Evolutionary conservation across 1,139 yeast genomes (phyloP).

Genomic region (Diutina mesorugosa): DNA sequence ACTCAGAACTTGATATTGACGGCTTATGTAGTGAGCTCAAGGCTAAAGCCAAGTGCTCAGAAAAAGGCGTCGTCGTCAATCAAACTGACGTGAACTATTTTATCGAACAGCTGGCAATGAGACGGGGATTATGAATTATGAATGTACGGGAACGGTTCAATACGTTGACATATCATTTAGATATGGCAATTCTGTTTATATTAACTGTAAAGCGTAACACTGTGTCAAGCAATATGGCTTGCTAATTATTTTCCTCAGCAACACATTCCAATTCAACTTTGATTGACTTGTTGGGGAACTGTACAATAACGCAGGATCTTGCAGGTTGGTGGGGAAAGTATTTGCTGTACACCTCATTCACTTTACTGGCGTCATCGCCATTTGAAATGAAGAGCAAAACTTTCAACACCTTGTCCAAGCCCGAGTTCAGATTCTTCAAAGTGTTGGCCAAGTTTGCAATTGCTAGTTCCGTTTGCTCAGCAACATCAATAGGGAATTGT

Average conservation of each 20-base stretch:
- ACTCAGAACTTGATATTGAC: conserved; percentile 86
- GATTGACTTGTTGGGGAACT: conserved; percentile 25
- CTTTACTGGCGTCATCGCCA: background rate
- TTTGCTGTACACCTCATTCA: background rate
- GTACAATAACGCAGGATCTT: background rate
- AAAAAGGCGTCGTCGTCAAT: conserved; percentile 76
- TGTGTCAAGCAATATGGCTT: background rate
- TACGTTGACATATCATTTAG: too few relatives aligned
- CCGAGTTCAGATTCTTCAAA: background rate
- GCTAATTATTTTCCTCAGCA: conserved; percentile 11
- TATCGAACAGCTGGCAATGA: conserved; percentile 16
- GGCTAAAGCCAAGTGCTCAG: conserved; percentile 92
- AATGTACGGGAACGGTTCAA: background rate
- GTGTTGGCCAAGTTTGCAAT: background rate
- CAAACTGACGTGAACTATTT: conserved; percentile 65
- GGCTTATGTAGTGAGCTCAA: conserved; percentile 83
- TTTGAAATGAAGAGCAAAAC: conserved; percentile 1
- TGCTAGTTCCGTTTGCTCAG: background rate
- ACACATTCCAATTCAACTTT: conserved; percentile 32
- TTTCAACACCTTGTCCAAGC: background rate
- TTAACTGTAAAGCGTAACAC: background rate
- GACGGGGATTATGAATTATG: background rate
- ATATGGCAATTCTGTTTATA: too few relatives aligned
- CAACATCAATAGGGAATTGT: background rate
- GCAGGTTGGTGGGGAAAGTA: conserved; percentile 2